Percentiles rank a stretch among this genome's conserved stretches.
Conservation (phyloP, 257 asterid species). For the Plantago major region DNA sequence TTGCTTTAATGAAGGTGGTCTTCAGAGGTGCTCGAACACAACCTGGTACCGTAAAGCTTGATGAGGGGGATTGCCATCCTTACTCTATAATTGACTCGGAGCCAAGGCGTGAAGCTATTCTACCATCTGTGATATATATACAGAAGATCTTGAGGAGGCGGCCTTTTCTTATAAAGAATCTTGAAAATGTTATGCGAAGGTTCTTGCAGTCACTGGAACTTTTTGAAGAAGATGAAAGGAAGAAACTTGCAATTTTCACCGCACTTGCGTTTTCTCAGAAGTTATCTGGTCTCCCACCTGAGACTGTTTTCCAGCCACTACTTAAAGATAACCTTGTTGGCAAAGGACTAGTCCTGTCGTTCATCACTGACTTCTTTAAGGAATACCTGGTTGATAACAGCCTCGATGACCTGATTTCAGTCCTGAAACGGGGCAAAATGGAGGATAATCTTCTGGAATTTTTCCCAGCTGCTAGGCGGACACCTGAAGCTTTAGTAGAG, state of each 20-base stretch:
- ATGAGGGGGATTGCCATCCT: conserved; percentile 97
- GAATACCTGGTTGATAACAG: conserved; percentile 95
- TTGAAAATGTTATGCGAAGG: conserved; percentile 97
- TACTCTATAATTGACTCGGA: conserved; percentile 80
- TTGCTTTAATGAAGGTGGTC: conserved; percentile 55
- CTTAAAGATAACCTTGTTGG: conserved; percentile 96
- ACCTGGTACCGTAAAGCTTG: conserved; percentile 94
- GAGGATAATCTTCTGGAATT: conserved; percentile 88
- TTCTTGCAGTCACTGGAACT: conserved; percentile 91
- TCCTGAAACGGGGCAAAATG: conserved; percentile 86
- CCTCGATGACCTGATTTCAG: conserved; percentile 91
- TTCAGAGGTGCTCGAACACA: conserved; percentile 97
- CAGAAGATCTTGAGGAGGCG: conserved; percentile 88
- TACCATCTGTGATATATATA: conserved; percentile 84
- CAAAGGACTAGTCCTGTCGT: conserved; percentile 94
- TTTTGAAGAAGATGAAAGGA: conserved; percentile 90
- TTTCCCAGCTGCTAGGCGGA: conserved; percentile 79
- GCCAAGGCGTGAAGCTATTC: conserved; percentile 76
- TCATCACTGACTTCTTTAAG: conserved; percentile 89
- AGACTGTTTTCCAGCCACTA: conserved; percentile 92
- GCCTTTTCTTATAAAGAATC: conserved; percentile 94
- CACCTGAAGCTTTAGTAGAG: conserved; percentile 89
- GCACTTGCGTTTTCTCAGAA: conserved; percentile 99
- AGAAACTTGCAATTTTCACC: conserved; percentile 96
- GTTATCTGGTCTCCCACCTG: conserved; percentile 96